Evolutionary conservation across 169 alveolate genomes (phyloP).

Genomic region (Cryptosporidium ubiquitum): DNA sequence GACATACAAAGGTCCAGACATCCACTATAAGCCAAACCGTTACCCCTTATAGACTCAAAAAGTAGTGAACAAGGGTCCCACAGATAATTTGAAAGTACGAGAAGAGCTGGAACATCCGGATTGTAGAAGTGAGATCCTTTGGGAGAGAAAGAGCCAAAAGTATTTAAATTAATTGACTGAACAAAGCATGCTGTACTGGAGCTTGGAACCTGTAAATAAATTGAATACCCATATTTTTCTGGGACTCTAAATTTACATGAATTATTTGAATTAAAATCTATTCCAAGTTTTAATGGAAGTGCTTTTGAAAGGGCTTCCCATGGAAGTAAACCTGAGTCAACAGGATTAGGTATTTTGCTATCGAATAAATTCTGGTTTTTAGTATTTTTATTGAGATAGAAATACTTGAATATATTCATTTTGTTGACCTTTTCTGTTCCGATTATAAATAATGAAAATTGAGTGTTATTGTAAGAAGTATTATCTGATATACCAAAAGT

Average conservation of each 20-base stretch:
- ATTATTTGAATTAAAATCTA: conserved; percentile 2
- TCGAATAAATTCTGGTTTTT: not conserved
- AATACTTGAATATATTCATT: conserved; percentile 16
- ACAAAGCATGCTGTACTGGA: conserved; percentile 36
- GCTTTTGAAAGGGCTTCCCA: conserved; percentile 38
- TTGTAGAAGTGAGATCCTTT: conserved; percentile 55
- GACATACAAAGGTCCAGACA: conserved; percentile 16
- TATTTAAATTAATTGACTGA: conserved; percentile 40
- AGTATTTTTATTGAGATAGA: not conserved
- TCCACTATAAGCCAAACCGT: conserved; percentile 61
- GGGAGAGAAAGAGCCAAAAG: conserved; percentile 15
- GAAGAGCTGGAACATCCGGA: conserved; percentile 64
- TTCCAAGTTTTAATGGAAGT: conserved; percentile 39
- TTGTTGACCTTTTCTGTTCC: not conserved
- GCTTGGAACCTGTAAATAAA: conserved; percentile 39
- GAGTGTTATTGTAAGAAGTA: not conserved
- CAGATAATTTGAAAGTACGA: conserved; percentile 42
- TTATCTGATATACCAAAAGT: not conserved
- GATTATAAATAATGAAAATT: conserved; percentile 52
- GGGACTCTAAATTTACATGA: not conserved
- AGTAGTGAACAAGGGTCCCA: conserved; percentile 62
- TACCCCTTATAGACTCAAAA: conserved; percentile 38
- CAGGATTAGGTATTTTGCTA: not conserved
- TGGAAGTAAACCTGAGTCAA: not conserved
- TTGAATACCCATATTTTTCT: conserved; percentile 28